Conservation (phyloP, 2,329 filamentous ascomycete species). For the Aspergillus pseudoterreus region DNA sequence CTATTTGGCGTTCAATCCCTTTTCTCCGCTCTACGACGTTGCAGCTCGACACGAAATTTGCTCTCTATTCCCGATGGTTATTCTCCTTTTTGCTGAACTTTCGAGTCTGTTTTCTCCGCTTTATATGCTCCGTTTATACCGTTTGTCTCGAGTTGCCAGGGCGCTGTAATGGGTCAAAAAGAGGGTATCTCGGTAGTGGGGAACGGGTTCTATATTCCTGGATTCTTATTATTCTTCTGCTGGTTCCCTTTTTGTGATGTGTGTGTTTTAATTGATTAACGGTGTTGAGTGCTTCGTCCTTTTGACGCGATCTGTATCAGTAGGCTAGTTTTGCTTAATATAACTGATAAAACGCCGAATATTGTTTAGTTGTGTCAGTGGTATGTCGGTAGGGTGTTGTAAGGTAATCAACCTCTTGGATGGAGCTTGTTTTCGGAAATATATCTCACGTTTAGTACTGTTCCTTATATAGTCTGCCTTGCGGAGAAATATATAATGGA, state of each 20-base stretch:
- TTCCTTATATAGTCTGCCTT: too few relatives aligned
- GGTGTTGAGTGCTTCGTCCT: conserved; percentile 11
- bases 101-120: conserved; percentile 9
- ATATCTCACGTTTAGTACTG: too few relatives aligned
- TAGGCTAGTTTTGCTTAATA: neutral
- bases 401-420: too few relatives aligned
- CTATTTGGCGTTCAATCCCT: conserved; percentile 1
- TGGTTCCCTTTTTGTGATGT: conserved; percentile 2
- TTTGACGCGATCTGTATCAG: conserved; percentile 1
- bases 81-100: neutral
- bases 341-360: neutral
- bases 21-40: conserved; percentile 19
- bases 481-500: too few relatives aligned
- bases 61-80: conserved; percentile 13
- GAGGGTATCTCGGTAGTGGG: conserved; percentile 33
- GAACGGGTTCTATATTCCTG: conserved; percentile 16
- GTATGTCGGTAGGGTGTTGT: too few relatives aligned
- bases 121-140: conserved; percentile 15
- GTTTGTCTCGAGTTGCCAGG: conserved; percentile 29
- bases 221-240: conserved; percentile 4
- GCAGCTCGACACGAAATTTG: conserved; percentile 21
- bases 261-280: conserved; percentile 6
- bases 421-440: too few relatives aligned
- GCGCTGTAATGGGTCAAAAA: conserved; percentile 39
- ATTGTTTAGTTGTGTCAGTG: neutral